phyloP scores from a whole-genome alignment of 805 yeast genomes.

The Komagataella kurtzmanii region DNA sequence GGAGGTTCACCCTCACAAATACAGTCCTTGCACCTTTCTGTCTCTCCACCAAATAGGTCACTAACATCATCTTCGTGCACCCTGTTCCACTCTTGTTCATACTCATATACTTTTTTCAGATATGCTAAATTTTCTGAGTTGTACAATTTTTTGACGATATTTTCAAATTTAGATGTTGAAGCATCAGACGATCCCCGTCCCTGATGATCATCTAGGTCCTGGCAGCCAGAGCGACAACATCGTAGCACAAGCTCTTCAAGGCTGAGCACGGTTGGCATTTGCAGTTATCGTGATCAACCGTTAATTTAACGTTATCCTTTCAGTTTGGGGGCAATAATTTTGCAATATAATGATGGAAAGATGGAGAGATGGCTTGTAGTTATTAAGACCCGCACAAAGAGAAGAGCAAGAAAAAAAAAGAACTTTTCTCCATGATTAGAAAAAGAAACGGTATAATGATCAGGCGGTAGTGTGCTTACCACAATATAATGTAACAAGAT shows the following conservation, averaged over 20 bases:
- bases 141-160: not conserved
- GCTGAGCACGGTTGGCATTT: not conserved
- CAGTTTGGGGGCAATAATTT: not conserved
- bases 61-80: not conserved
- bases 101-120: not conserved
- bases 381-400: not conserved
- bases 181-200: not conserved
- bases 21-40: not conserved
- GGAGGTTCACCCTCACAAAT: not conserved
- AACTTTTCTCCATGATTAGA: not conserved
- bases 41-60: not conserved
- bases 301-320: not conserved
- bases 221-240: not conserved
- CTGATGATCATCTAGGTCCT: not conserved
- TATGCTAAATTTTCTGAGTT: not conserved
- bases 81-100: not conserved
- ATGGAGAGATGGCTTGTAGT: not conserved
- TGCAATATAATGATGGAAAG: not conserved
- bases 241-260: not conserved
- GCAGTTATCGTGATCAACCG: not conserved
- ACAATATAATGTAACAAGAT: not conserved
- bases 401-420: not conserved
- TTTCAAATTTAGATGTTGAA: not conserved
- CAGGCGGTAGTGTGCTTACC: not conserved
- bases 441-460: not conserved